Conservation (phyloP, 345 rosid species). For the Conringia planisiliqua region DNA sequence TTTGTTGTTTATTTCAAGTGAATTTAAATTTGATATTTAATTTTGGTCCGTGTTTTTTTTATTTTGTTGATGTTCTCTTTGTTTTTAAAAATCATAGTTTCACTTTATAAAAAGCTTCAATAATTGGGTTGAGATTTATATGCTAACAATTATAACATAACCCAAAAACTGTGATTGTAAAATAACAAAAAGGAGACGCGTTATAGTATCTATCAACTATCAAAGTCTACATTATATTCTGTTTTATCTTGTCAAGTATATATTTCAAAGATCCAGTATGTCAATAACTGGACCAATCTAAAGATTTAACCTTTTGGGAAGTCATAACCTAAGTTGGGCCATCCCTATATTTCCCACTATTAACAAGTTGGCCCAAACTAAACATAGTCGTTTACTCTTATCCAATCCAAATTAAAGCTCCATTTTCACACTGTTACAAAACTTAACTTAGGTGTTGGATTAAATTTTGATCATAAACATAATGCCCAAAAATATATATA, state of each 20-base stretch:
- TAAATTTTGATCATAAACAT: neutral
- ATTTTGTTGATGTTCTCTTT: no score
- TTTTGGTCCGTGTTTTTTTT: no score
- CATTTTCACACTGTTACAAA: neutral
- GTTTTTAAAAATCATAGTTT: no score
- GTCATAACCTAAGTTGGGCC: constrained; percentile 25
- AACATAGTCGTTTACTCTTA: neutral
- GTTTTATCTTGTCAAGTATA: neutral
- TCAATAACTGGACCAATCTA: constrained; percentile 33
- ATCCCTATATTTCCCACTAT: neutral
- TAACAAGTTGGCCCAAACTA: constrained; percentile 13
- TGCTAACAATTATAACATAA: no score
- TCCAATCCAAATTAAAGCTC: neutral
- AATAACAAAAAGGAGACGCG: neutral
- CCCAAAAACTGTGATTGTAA: neutral
- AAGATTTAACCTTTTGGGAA: constrained; percentile 23
- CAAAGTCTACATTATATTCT: constrained; percentile 12
- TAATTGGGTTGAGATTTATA: no score
- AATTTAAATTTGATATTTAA: no score
- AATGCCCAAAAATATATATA: no score
- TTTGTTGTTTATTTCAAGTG: no score
- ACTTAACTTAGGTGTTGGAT: neutral
- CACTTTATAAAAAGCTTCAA: no score
- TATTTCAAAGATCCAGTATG: neutral
- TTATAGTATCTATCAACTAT: no score